Conservation (phyloP, 2,329 filamentous ascomycete species). For the Nemania serpens region DNA sequence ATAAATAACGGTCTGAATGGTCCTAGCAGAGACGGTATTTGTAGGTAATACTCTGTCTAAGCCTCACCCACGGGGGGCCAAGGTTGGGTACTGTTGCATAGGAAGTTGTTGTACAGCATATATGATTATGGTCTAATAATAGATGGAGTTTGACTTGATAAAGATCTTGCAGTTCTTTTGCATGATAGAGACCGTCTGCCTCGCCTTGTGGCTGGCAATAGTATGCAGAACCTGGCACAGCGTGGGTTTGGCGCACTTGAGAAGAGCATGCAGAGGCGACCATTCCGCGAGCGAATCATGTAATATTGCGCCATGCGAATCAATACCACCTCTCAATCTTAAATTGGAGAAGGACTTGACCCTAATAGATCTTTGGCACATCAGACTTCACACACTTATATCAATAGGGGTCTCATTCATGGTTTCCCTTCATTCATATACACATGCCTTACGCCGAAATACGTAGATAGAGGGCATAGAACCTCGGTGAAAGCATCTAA, state of each 20-base stretch:
- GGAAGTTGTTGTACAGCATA: neutral
- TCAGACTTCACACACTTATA: too few species aligned
- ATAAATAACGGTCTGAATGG: neutral
- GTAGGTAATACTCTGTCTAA: constrained; percentile 1
- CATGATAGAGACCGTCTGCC: neutral
- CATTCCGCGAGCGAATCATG: neutral
- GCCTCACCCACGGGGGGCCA: constrained; percentile 15
- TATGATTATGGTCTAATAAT: constrained; percentile 18
- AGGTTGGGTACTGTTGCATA: neutral
- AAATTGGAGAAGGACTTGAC: neutral
- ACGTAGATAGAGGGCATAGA: constrained; percentile 2
- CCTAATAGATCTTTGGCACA: neutral
- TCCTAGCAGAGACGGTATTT: constrained; percentile 4
- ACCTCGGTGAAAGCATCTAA: neutral
- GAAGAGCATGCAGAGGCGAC: neutral
- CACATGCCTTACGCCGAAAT: neutral
- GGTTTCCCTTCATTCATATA: neutral
- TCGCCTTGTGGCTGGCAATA: neutral
- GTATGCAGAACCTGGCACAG: neutral
- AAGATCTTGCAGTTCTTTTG: neutral
- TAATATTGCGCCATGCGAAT: neutral
- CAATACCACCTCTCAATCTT: neutral
- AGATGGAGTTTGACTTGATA: constrained; percentile 1
- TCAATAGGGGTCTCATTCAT: neutral
- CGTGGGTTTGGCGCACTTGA: neutral